These are phyloP conservation scores for Backusella parvicylindrica DNA, from an alignment of 192 early-diverging fungal species.

Conservation along the genomic window DNA sequence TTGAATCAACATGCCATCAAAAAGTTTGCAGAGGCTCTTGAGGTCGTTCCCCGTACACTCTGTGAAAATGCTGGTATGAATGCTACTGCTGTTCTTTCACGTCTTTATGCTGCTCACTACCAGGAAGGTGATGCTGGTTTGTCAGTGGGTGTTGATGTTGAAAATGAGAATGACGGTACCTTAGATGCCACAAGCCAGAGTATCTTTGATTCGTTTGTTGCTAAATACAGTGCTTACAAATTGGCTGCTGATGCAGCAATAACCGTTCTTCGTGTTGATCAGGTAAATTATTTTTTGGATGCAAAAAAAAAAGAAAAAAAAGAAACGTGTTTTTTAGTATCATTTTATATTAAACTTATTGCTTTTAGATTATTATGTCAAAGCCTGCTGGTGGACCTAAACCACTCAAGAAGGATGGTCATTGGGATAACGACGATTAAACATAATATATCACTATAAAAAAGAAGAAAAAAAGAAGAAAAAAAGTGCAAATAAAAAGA, in stretches of 20 bases:
- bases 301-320: no score
- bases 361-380: constrained; percentile 88
- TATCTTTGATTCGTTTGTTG: constrained; percentile 78
- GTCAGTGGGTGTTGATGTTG: constrained; percentile 82
- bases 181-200: constrained; percentile 69
- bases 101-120: constrained; percentile 90
- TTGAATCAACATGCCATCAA: constrained; percentile 96
- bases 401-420: constrained; percentile 79
- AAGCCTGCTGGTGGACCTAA: constrained; percentile 95
- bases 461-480: neutral
- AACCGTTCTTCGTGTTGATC: constrained; percentile 95
- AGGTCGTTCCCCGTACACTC: constrained; percentile 92
- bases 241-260: constrained; percentile 89
- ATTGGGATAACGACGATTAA: constrained; percentile 82
- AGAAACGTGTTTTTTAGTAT: no score
- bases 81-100: constrained; percentile 87
- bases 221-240: constrained; percentile 88
- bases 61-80: constrained; percentile 95
- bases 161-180: constrained; percentile 63
- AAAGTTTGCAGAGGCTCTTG: constrained; percentile 92
- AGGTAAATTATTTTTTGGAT: constrained; percentile 43
- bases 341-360: neutral
- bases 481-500: neutral
- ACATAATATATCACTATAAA: neutral
- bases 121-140: constrained; percentile 44